Conservation (phyloP, 257 asterid genomes). For the Salvia splendens region DNA sequence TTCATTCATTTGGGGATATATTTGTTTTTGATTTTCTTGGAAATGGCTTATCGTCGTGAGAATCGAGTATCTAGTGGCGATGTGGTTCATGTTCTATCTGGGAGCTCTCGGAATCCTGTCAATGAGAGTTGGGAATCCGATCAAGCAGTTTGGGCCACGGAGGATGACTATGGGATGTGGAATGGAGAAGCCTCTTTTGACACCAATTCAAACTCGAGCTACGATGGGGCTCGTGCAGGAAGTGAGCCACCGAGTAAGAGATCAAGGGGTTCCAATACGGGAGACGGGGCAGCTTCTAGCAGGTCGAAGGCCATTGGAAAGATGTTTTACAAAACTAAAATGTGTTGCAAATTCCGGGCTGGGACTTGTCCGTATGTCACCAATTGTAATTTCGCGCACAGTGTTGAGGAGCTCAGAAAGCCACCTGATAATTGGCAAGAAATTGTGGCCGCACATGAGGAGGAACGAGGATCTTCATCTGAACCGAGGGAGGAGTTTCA, state of each 20-base stretch:
- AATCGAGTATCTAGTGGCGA: constrained; percentile 45
- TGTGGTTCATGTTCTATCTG: constrained; percentile 60
- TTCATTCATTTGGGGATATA: constrained; percentile 25
- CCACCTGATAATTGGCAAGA: constrained; percentile 91
- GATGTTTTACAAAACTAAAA: constrained; percentile 71
- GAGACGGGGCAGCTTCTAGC: constrained; percentile 43
- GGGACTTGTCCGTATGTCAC: constrained; percentile 77
- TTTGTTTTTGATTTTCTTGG: background rate
- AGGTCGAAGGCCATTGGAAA: constrained; percentile 75
- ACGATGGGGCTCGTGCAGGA: constrained; percentile 53
- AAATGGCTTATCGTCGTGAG: constrained; percentile 59
- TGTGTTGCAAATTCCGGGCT: constrained; percentile 74
- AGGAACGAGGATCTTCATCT: constrained; percentile 41
- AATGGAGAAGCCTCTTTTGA: constrained; percentile 50
- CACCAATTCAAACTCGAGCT: constrained; percentile 44
- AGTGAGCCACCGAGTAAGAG: constrained; percentile 62
- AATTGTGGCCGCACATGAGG: constrained; percentile 71
- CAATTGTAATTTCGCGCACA: constrained; percentile 75
- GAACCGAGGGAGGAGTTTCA: constrained; percentile 71
- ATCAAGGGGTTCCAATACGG: constrained; percentile 50
- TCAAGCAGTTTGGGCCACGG: constrained; percentile 74
- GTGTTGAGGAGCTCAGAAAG: constrained; percentile 59
- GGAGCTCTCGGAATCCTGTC: constrained; percentile 37
- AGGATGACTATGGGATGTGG: constrained; percentile 69
- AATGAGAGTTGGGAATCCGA: constrained; percentile 63